These are phyloP conservation scores for Paracoccidioides brasiliensis DNA, from an alignment of 2,329 filamentous ascomycete species.

Conservation along the genomic window DNA sequence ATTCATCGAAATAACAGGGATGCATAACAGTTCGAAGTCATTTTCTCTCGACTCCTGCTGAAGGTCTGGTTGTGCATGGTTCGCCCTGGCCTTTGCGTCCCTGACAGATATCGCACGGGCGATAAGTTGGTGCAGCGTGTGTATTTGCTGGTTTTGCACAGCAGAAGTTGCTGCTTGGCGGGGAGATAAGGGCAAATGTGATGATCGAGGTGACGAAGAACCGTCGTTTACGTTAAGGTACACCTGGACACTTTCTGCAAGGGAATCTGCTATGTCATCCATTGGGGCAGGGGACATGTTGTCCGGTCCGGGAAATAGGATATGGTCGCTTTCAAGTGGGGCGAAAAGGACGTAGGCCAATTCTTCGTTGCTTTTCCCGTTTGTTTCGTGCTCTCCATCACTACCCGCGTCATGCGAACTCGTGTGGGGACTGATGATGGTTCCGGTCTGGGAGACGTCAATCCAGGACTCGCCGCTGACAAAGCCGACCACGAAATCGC, in stretches of 20 bases:
- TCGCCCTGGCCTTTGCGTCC: neutral
- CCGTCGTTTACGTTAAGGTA: neutral
- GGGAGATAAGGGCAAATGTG: neutral
- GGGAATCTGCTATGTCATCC: neutral
- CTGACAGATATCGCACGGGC: slow-evolving; percentile 7
- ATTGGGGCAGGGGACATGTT: neutral
- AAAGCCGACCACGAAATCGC: slow-evolving; percentile 30
- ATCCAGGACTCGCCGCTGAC: slow-evolving; percentile 25
- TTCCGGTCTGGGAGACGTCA: slow-evolving; percentile 15
- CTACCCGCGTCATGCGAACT: slow-evolving; percentile 1
- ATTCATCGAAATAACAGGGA: slow-evolving; percentile 10
- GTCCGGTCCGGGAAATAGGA: slow-evolving; percentile 3
- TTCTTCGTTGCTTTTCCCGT: neutral
- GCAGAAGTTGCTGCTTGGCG: neutral
- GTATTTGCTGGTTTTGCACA: slow-evolving; percentile 9
- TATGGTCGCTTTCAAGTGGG: slow-evolving; percentile 13
- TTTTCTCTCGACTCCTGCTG: neutral
- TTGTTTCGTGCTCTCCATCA: slow-evolving; percentile 8
- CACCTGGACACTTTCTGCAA: neutral
- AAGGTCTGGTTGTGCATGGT: no score
- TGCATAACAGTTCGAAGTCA: slow-evolving; percentile 5
- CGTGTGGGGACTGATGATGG: neutral
- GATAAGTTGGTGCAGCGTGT: slow-evolving; percentile 10
- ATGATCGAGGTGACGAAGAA: neutral
- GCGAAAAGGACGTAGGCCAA: slow-evolving; percentile 19